Conservation (phyloP, 176 grass and related monocot genomes). For the Hyparrhenia diplandra region DNA sequence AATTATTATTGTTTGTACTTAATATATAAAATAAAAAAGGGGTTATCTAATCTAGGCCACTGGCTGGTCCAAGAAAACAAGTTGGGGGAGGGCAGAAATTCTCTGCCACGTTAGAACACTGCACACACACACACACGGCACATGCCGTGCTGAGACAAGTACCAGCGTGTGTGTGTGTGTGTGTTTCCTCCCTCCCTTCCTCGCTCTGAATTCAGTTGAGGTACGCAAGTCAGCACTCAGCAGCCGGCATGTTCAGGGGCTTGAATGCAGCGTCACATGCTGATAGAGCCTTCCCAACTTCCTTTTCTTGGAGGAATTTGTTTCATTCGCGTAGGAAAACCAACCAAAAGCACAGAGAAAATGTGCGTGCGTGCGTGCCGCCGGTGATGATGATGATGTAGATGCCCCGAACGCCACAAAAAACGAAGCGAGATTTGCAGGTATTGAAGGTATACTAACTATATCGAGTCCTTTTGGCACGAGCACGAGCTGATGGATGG, state of each 20-base stretch:
- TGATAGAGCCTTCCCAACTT: too few relatives aligned
- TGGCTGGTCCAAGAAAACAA: not conserved
- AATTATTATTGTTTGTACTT: too few relatives aligned
- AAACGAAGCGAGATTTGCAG: not conserved
- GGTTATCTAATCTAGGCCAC: not conserved
- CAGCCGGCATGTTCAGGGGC: not conserved
- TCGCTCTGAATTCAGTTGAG: not conserved
- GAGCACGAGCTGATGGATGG: not conserved
- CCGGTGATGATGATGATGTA: too few relatives aligned
- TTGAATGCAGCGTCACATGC: constrained; percentile 18
- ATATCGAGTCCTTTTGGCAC: not conserved
- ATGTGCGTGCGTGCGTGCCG: not conserved
- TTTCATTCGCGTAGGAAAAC: too few relatives aligned
- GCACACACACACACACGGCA: not conserved
- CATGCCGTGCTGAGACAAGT: not conserved
- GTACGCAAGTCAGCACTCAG: not conserved
- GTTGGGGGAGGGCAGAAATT: not conserved
- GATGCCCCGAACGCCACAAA: not conserved
- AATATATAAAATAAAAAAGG: too few relatives aligned
- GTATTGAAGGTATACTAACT: too few relatives aligned
- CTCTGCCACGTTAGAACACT: not conserved
- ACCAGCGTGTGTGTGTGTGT: too few relatives aligned
- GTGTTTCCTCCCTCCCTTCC: too few relatives aligned
- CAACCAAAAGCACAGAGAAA: not conserved
- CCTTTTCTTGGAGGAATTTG: too few relatives aligned